Evolutionary conservation across 148 eudicot genomes (phyloP), one percentile per base, ranked within the genome.

Genomic region (Heliamphora exappendiculata): DNA sequence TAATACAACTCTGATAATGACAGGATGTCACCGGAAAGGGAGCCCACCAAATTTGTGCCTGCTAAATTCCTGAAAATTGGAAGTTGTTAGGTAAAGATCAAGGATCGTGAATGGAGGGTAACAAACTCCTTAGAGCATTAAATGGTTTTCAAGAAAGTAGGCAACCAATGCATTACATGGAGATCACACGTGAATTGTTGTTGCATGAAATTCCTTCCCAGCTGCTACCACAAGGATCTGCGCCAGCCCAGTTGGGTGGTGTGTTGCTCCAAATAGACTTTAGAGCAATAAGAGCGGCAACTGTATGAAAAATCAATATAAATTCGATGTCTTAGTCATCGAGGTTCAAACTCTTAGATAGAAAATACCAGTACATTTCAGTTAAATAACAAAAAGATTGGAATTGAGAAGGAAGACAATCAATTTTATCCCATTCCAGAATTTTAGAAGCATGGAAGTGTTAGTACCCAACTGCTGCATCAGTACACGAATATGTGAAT

Each of bases 121-220:
- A 19, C 22, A 5, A 70, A 22, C 37, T 70, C 2, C 8, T 66
- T 4, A 17, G 44, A 73, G n/a, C 63, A 74, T 26, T 5, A 36
- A 47, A 60, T 41, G 53, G 72, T 49, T 29, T 31, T 9, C 33
- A 33, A 55, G 79, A 5, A 45, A 47, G 41, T 31, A 42, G 68
- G 44, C n/a, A 24, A 16, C 50, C 7, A 44, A 42, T 20, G 55
- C 80, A 89, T 79, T 86, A 94, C 98, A 94, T 67, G 60, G 81
- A 68, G 45, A 84, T 87, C 28, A 94, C 90, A 42, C 87, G 92
- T 75, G 90, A 79, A n/a, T n/a, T n/a, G 55, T 70, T 75, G 9
- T 22, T 82, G 79, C 98, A 94, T 49, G 63, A 63, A 67, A 94
- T 75, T 78, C 98, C 98, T 24, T 80, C 98, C 98, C 98, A 94